Percentiles rank a stretch among this genome's conserved stretches.
phyloP scores from a whole-genome alignment of 768 basidiomycete genomes.

The Suillus bovinus region DNA sequence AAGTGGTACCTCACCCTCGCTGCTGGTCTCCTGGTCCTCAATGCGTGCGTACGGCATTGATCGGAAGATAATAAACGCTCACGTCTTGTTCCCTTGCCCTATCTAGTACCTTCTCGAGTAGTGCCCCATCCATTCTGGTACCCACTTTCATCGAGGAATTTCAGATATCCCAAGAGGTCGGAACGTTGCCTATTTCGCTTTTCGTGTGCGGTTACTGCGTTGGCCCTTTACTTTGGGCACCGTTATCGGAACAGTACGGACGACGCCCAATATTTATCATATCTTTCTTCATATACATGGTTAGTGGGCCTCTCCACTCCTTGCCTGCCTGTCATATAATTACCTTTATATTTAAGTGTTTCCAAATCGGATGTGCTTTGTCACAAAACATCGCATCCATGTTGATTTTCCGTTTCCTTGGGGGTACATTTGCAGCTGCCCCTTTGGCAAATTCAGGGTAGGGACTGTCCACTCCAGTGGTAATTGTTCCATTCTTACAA shows the following conservation, averaged over 20 bases:
- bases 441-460: constrained; percentile 73
- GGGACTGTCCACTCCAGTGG: constrained; percentile 10
- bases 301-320: constrained; percentile 27
- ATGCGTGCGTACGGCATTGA: constrained; percentile 42
- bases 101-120: constrained; percentile 61
- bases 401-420: constrained; percentile 71
- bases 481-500: neutral
- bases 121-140: constrained; percentile 54
- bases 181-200: constrained; percentile 55
- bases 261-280: constrained; percentile 58
- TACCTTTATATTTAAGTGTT: constrained; percentile 37
- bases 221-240: constrained; percentile 62
- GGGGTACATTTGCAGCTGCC: constrained; percentile 66
- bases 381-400: constrained; percentile 60
- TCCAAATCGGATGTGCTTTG: constrained; percentile 65
- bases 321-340: constrained; percentile 3
- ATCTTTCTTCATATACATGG: constrained; percentile 56
- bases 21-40: constrained; percentile 51
- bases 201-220: constrained; percentile 72
- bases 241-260: constrained; percentile 55
- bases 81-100: neutral
- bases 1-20: constrained; percentile 56
- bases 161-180: constrained; percentile 50
- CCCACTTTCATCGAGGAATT: constrained; percentile 47
- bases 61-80: neutral